These are phyloP conservation scores for Kwoniella botswanensis DNA, from an alignment of 768 basidiomycete genomes.

Conservation along the genomic window DNA sequence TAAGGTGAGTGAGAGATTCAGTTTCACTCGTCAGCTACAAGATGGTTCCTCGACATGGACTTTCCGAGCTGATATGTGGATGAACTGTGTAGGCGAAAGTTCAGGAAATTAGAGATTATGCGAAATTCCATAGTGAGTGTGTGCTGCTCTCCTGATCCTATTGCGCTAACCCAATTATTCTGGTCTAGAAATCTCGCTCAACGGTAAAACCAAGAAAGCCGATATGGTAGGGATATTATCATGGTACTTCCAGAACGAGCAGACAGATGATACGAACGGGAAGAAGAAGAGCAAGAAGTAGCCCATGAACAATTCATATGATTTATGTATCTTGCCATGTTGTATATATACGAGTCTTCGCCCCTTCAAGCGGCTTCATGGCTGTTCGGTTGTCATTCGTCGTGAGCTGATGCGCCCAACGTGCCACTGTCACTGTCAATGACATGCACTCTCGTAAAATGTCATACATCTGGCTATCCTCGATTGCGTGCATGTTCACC, in stretches of 20 bases:
- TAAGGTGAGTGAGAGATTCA: constrained; percentile 64
- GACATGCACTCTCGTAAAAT: too few species aligned
- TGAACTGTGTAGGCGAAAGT: constrained; percentile 44
- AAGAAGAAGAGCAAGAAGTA: constrained; percentile 29
- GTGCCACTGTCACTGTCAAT: too few species aligned
- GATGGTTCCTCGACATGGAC: not conserved
- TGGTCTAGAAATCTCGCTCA: constrained; percentile 38
- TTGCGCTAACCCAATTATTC: not conserved
- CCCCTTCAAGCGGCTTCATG: too few species aligned
- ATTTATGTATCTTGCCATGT: too few species aligned
- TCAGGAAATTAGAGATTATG: constrained; percentile 43
- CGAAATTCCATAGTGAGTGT: constrained; percentile 45
- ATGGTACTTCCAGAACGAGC: constrained; percentile 26
- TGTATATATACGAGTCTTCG: too few species aligned
- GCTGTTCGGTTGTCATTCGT: too few species aligned
- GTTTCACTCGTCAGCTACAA: not conserved
- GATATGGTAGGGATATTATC: constrained; percentile 43
- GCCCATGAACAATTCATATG: not conserved
- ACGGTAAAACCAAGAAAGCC: constrained; percentile 43
- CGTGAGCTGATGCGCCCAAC: too few species aligned
- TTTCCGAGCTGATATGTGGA: not conserved
- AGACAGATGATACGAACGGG: not conserved
- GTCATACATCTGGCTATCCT: too few species aligned
- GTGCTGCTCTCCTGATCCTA: not conserved
- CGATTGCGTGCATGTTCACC: too few species aligned